A percentile compares a stretch with the other conserved stretches of the same genome.
These are phyloP conservation scores for Arachnopeziza araneosa DNA, from an alignment of 2,329 filamentous ascomycete species.

Conservation along the genomic window DNA sequence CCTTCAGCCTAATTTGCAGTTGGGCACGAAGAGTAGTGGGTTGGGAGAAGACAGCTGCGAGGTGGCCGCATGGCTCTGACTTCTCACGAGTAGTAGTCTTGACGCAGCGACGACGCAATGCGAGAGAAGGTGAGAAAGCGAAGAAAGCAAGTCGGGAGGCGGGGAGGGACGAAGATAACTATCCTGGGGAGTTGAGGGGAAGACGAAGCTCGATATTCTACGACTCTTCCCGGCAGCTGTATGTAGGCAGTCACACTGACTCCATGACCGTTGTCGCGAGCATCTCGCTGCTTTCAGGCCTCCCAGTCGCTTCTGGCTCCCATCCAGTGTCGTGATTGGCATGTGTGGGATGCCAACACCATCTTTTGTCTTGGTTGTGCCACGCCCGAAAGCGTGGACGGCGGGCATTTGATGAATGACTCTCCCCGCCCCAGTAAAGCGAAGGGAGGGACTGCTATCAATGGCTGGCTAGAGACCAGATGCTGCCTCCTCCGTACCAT, in stretches of 20 bases:
- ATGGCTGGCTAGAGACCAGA: not conserved
- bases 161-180: not conserved
- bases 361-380: not conserved
- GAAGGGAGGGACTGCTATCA: not conserved
- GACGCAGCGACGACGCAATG: not conserved
- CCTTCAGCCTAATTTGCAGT: constrained; percentile 26
- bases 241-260: not conserved
- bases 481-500: not conserved
- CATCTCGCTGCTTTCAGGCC: not conserved
- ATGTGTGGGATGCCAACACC: not conserved
- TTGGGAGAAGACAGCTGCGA: constrained; percentile 2
- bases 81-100: constrained; percentile 5
- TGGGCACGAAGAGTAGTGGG: constrained; percentile 23
- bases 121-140: not conserved
- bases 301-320: not conserved
- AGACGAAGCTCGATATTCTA: not conserved
- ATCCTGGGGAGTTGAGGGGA: not conserved
- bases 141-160: not conserved
- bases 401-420: constrained; percentile 11
- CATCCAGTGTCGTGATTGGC: not conserved
- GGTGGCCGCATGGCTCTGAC: constrained; percentile 22
- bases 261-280: not conserved
- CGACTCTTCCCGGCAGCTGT: not conserved
- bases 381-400: constrained; percentile 5
- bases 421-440: not conserved